phyloP scores from a whole-genome alignment of 352 stramenopile species.

The Phytophthora quininea region DNA sequence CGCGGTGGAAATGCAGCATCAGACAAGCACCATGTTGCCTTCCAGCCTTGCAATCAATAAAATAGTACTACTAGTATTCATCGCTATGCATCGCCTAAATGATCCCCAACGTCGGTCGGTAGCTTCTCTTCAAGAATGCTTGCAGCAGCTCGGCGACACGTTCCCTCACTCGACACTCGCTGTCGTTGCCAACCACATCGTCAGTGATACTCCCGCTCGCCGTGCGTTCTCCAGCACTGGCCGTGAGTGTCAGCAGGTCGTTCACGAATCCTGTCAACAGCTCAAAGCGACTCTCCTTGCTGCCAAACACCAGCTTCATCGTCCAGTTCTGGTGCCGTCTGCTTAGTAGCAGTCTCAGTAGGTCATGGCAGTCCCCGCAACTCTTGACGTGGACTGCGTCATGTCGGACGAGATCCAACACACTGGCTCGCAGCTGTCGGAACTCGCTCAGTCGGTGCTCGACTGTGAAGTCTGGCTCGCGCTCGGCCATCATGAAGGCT shows the following conservation, averaged over 20 bases:
- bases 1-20: no score
- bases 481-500: slow-evolving; percentile 38
- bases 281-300: slow-evolving; percentile 29
- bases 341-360: slow-evolving; percentile 13
- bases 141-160: slow-evolving; percentile 27
- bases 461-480: slow-evolving; percentile 40
- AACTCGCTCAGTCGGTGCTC: slow-evolving; percentile 43
- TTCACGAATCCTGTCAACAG: slow-evolving; percentile 39
- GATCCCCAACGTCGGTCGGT: slow-evolving; percentile 35
- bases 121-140: slow-evolving; percentile 33
- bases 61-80: no score
- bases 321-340: slow-evolving; percentile 29
- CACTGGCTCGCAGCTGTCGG: slow-evolving; percentile 17
- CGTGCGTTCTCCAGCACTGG: slow-evolving; percentile 10
- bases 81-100: slow-evolving; percentile 21
- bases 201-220: slow-evolving; percentile 10
- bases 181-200: slow-evolving; percentile 3
- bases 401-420: slow-evolving; percentile 13
- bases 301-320: slow-evolving; percentile 30
- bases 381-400: slow-evolving; percentile 12
- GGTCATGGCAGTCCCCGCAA: slow-evolving; percentile 29
- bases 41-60: no score
- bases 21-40: background rate
- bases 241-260: slow-evolving; percentile 26
- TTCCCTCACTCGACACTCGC: slow-evolving; percentile 20